A percentile compares a stretch with the other conserved stretches of the same genome.
Conservation (phyloP, 1,284 basidiomycete species). For the Hemileia vastatrix region DNA sequence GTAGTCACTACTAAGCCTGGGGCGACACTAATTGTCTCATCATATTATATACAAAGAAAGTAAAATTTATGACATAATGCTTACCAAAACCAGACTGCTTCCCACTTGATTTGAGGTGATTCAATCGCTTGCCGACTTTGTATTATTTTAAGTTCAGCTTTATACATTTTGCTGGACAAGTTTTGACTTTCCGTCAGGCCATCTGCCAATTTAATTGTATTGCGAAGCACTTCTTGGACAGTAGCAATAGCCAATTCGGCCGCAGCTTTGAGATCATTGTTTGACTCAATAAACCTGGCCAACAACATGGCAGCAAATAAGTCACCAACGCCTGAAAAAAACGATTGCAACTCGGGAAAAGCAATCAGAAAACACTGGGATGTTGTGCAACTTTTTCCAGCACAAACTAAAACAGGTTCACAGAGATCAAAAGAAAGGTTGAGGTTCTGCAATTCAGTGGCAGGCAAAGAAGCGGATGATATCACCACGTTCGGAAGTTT, state of each 20-base stretch:
- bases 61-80: background rate
- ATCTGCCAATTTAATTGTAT: too few relatives aligned
- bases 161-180: background rate
- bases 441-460: slow-evolving; percentile 33
- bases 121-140: slow-evolving; percentile 7
- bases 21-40: slow-evolving; percentile 12
- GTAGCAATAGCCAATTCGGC: slow-evolving; percentile 58
- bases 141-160: slow-evolving; percentile 13
- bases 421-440: slow-evolving; percentile 34
- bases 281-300: slow-evolving; percentile 58
- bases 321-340: slow-evolving; percentile 94
- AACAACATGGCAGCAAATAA: slow-evolving; percentile 88
- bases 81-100: background rate
- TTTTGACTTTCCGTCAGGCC: slow-evolving; percentile 49
- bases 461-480: slow-evolving; percentile 61
- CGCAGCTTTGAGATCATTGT: slow-evolving; percentile 47
- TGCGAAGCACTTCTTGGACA: slow-evolving; percentile 75
- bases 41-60: background rate
- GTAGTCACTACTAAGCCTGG: background rate
- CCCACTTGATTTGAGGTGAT: slow-evolving; percentile 1
- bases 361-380: slow-evolving; percentile 55
- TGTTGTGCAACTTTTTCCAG: slow-evolving; percentile 53
- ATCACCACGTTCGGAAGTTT: slow-evolving; percentile 77
- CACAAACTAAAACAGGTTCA: slow-evolving; percentile 29
- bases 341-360: slow-evolving; percentile 73